Base-by-base conservation (phyloP, 345 rosid species). In the Aurinia saxatilis region DNA sequence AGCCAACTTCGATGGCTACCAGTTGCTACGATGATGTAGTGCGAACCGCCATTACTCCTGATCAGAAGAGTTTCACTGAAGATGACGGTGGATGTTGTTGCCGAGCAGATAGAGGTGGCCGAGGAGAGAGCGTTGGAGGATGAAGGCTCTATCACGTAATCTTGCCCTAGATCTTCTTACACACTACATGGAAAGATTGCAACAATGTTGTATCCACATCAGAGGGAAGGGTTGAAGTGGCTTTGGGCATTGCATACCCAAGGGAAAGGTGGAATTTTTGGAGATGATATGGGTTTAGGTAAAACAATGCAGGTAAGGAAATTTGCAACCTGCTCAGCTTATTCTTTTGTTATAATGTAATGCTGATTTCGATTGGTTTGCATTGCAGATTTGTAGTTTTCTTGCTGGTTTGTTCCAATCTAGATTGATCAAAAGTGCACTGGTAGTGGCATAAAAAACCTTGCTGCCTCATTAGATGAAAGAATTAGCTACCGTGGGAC, bases 271-370 rank as follows among this genome's bases (percentile, higher is more conserved):
- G 99, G 99, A 71, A 90, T 93, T 44, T 76, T 93, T 73, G 97
- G 99, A 12, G 99, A 93, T 58, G 99, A 93, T 64, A 90, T 93
- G 99, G 99, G 99, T 34, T 77, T 93, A 67, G 99, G 99, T 50
- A 93, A 93, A 79, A 93, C 99, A 13, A 93, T 93, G 99, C 99
- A 93, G 91, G 99, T 87, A 73, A 73, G 53, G 41, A 46, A 50
- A 23, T 57, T 51, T 10, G 19, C 46, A 17, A 33, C 33, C 10
- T 30, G 7, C 52, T 6, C 29, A 12, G 57, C 30, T 18, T 48
- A 47, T 18, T n/a, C 23, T 2, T 52, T 23, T 8, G 6, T 17
- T 47, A 9, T 33, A 2, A 2, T 42, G 18, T 14, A 6, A 15
- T 34, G 21, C 46, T 16, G 38, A 36, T 50, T 47, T 60, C 25